Percentiles rank a stretch among this genome's conserved stretches.
phyloP scores from a whole-genome alignment of 1,284 basidiomycete species.

The Tilletia caries region DNA sequence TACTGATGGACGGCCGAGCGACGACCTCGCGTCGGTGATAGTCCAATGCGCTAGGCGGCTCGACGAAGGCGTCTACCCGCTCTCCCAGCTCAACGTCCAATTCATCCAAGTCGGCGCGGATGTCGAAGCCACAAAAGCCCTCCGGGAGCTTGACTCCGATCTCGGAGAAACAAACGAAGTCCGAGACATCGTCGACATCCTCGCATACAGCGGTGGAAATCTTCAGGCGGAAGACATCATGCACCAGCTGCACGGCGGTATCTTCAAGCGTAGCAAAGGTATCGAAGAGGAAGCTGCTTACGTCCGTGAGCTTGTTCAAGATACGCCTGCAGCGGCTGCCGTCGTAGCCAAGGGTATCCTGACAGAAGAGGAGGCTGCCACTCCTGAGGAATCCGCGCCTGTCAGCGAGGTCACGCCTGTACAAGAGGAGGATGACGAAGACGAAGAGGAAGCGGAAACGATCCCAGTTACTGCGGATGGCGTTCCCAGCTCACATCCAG shows the following conservation, averaged over 20 bases:
- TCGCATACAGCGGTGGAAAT: not conserved
- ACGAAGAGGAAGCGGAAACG: not conserved
- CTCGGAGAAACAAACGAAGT: conserved; percentile 21
- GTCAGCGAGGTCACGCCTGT: not conserved
- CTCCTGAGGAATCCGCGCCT: not conserved
- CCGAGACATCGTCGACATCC: conserved; percentile 17
- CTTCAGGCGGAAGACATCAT: not conserved
- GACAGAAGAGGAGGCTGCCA: not conserved
- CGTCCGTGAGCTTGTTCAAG: not conserved
- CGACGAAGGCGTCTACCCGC: conserved; percentile 59
- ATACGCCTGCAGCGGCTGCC: not conserved
- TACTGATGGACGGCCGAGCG: conserved; percentile 47
- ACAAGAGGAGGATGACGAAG: not conserved
- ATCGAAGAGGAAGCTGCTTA: not conserved
- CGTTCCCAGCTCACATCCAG: not conserved
- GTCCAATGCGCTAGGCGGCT: conserved; percentile 59
- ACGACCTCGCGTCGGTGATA: conserved; percentile 61
- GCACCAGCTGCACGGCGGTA: not conserved
- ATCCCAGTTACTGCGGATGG: not conserved
- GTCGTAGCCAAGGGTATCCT: conserved; percentile 1
- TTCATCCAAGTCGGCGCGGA: conserved; percentile 60
- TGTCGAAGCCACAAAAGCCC: conserved; percentile 57
- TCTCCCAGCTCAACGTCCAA: conserved; percentile 61
- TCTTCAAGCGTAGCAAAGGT: conserved; percentile 1
- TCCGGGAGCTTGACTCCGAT: conserved; percentile 60